These are phyloP conservation scores for Scheffersomyces amazonensis DNA, from an alignment of 805 yeast species.

Conservation along the genomic window DNA sequence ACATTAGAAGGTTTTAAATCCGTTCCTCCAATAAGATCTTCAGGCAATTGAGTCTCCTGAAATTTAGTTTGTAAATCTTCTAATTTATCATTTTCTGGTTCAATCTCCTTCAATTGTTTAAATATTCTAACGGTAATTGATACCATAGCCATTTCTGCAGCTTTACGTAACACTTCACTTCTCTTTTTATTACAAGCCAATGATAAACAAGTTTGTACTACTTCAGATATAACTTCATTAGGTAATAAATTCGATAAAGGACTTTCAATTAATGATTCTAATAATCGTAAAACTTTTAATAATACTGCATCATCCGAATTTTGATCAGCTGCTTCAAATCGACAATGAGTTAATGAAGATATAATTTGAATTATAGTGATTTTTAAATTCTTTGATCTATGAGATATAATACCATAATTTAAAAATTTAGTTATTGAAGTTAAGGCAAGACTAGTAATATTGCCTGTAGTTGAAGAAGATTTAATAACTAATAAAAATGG, in stretches of 20 bases:
- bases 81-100: constrained; percentile 39
- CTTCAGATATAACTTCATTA: constrained; percentile 82
- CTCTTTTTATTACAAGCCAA: constrained; percentile 90
- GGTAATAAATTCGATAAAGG: constrained; percentile 63
- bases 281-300: constrained; percentile 72
- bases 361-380: constrained; percentile 63
- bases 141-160: constrained; percentile 82
- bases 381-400: constrained; percentile 51
- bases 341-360: constrained; percentile 82
- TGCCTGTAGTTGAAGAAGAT: constrained; percentile 82
- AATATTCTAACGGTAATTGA: constrained; percentile 70
- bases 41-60: constrained; percentile 49
- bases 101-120: constrained; percentile 53
- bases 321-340: constrained; percentile 94
- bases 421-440: constrained; percentile 73
- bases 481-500: constrained; percentile 85
- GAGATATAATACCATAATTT: constrained; percentile 62
- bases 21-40: constrained; percentile 57
- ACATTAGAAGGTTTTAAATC: constrained; percentile 4
- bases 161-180: constrained; percentile 81
- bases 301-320: constrained; percentile 88
- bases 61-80: constrained; percentile 49
- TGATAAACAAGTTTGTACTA: constrained; percentile 85
- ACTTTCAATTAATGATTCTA: constrained; percentile 66
- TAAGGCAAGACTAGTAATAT: constrained; percentile 78